phyloP scores from a whole-genome alignment of 305 asterid genomes.

The Nicotiana rustica region DNA sequence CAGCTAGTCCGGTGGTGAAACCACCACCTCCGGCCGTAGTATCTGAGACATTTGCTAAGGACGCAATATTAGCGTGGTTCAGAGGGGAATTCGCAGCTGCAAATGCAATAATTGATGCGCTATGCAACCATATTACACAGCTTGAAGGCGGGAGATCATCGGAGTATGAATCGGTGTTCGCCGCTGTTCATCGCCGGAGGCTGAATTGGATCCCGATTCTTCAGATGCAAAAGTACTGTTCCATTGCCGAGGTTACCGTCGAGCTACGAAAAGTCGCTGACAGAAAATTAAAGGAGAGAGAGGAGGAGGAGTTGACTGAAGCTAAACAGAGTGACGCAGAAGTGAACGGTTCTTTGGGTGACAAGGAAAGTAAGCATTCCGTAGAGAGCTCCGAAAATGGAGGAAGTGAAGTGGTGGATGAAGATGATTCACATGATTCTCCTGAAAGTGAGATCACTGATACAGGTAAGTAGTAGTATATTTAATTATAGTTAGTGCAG shows the following conservation, averaged over 20 bases:
- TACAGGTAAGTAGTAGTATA: slow-evolving; percentile 58
- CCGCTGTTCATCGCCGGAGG: slow-evolving; percentile 83
- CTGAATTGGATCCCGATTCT: slow-evolving; percentile 95
- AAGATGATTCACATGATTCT: slow-evolving; percentile 54
- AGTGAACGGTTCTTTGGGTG: slow-evolving; percentile 50
- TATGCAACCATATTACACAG: slow-evolving; percentile 79
- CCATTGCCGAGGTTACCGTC: slow-evolving; percentile 76
- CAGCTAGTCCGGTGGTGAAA: slow-evolving; percentile 39
- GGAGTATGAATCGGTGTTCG: slow-evolving; percentile 72
- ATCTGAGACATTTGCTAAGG: slow-evolving; percentile 79
- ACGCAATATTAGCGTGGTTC: slow-evolving; percentile 91
- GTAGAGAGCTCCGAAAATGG: slow-evolving; percentile 50
- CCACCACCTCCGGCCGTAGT: slow-evolving; percentile 54
- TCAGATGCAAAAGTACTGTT: slow-evolving; percentile 90
- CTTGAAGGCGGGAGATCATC: slow-evolving; percentile 60
- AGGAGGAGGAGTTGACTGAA: slow-evolving; percentile 39
- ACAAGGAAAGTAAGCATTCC: slow-evolving; percentile 37
- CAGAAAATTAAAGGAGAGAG: slow-evolving; percentile 55
- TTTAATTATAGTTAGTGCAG: background rate
- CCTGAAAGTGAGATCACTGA: slow-evolving; percentile 72
- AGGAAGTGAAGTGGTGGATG: slow-evolving; percentile 62
- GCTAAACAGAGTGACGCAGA: slow-evolving; percentile 41
- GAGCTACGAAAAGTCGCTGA: slow-evolving; percentile 78
- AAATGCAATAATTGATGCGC: slow-evolving; percentile 91
- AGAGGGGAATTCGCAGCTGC: slow-evolving; percentile 99